phyloP scores from a whole-genome alignment of 164 flowering plant species.

The Liquidambar formosana region DNA sequence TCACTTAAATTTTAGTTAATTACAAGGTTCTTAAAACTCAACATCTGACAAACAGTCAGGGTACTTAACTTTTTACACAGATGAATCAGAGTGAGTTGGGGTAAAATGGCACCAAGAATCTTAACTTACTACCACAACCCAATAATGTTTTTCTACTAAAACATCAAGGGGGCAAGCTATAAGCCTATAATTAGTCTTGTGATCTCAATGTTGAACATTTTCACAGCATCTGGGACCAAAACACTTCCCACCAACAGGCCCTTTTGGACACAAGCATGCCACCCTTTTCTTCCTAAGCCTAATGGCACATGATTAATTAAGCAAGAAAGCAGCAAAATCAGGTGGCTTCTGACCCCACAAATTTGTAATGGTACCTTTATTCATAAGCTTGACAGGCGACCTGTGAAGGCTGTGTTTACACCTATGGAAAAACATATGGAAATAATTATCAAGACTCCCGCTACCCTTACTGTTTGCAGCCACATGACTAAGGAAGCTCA shows the following conservation, averaged over 20 bases:
- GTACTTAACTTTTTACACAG: no score
- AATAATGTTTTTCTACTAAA: background rate
- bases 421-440: no score
- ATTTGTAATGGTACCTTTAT: background rate
- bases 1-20: no score
- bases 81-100: background rate
- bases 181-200: background rate
- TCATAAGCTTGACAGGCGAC: background rate
- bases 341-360: slow-evolving; percentile 7
- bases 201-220: background rate
- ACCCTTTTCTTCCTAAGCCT: background rate
- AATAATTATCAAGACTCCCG: no score
- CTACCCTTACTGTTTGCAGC: no score
- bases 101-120: background rate
- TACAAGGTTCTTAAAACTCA: no score
- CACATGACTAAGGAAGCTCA: no score
- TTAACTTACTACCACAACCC: background rate
- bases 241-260: slow-evolving; percentile 4
- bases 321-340: slow-evolving; percentile 2
- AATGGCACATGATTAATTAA: background rate
- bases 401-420: background rate
- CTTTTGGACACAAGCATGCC: background rate
- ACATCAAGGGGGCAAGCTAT: background rate
- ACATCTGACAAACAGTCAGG: no score
- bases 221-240: background rate